These are phyloP conservation scores for Hordeum marinum DNA, from an alignment of 176 grass and related monocot species.

Conservation along the genomic window DNA sequence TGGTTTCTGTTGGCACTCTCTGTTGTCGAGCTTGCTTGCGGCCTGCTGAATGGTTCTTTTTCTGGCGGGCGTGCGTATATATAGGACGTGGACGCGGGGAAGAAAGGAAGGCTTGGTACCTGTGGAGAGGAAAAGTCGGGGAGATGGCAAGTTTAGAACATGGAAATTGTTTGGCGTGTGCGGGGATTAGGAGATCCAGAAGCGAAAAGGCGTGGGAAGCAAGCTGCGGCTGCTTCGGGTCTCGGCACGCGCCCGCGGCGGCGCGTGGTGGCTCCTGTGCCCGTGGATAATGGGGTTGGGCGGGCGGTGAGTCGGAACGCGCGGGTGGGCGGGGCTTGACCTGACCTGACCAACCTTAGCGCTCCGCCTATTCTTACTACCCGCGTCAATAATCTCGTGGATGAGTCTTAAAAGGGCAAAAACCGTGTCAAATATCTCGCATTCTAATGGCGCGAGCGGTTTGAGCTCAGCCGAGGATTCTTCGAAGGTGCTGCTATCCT, in stretches of 20 bases:
- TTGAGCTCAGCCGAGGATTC: neutral
- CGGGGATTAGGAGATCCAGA: neutral
- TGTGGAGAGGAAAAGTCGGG: neutral
- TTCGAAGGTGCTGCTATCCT: neutral
- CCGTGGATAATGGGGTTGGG: neutral
- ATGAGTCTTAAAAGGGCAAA: neutral
- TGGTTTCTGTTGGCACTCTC: neutral
- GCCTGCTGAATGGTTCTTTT: neutral
- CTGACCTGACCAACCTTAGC: neutral
- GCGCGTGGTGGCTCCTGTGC: neutral
- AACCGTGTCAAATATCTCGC: neutral
- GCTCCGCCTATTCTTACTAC: neutral
- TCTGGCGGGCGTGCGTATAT: slow-evolving; percentile 9
- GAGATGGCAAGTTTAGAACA: slow-evolving; percentile 28
- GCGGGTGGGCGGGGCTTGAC: neutral
- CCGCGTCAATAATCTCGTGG: neutral
- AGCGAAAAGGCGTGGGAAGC: slow-evolving; percentile 24
- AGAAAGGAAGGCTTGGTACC: neutral
- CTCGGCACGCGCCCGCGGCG: neutral
- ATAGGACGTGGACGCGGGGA: neutral
- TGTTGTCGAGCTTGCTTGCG: neutral
- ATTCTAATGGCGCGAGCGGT: neutral
- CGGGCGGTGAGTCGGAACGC: neutral
- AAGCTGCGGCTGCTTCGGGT: neutral
- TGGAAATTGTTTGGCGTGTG: slow-evolving; percentile 24